Conservation (phyloP, 768 basidiomycete species). For the Boletus bicolor region DNA sequence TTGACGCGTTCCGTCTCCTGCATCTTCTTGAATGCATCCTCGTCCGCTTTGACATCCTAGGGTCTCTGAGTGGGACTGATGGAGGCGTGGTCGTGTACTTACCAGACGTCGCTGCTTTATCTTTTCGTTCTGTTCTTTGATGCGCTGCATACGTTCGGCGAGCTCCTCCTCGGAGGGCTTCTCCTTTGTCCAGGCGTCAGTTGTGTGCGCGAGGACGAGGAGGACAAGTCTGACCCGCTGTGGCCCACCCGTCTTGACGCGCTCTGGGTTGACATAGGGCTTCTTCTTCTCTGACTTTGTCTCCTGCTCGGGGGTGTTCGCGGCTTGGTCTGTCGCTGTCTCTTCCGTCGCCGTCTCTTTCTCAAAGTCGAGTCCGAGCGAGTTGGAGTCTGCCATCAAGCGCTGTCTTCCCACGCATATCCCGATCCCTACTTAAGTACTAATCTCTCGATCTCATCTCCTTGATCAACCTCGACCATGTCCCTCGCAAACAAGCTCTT, state of each 20-base stretch:
- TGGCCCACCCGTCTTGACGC: slow-evolving; percentile 77
- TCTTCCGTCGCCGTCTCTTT: slow-evolving; percentile 25
- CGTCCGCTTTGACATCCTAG: slow-evolving; percentile 79
- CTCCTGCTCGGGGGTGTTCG: slow-evolving; percentile 12
- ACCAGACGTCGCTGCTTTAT: slow-evolving; percentile 69
- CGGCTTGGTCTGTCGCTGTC: slow-evolving; percentile 3
- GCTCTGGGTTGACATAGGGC: slow-evolving; percentile 79
- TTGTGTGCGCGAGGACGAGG: background rate
- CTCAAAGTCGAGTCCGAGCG: slow-evolving; percentile 70
- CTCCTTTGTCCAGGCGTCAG: slow-evolving; percentile 44
- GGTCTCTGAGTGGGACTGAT: background rate
- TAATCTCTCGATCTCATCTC: background rate
- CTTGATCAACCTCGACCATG: slow-evolving; percentile 47
- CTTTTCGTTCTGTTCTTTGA: slow-evolving; percentile 70
- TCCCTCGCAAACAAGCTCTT: slow-evolving; percentile 94
- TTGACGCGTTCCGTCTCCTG: slow-evolving; percentile 62
- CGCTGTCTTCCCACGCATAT: slow-evolving; percentile 22
- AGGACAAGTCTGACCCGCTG: slow-evolving; percentile 50
- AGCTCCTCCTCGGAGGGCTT: slow-evolving; percentile 68
- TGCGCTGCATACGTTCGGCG: slow-evolving; percentile 63
- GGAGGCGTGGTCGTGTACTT: slow-evolving; percentile 18
- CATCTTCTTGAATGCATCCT: slow-evolving; percentile 70
- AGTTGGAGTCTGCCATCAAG: slow-evolving; percentile 50
- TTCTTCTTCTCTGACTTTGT: slow-evolving; percentile 52
- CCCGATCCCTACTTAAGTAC: background rate